A percentile compares a stretch with the other conserved stretches of the same genome.
phyloP scores from a whole-genome alignment of 164 flowering plant species.

The Liriodendron chinense region DNA sequence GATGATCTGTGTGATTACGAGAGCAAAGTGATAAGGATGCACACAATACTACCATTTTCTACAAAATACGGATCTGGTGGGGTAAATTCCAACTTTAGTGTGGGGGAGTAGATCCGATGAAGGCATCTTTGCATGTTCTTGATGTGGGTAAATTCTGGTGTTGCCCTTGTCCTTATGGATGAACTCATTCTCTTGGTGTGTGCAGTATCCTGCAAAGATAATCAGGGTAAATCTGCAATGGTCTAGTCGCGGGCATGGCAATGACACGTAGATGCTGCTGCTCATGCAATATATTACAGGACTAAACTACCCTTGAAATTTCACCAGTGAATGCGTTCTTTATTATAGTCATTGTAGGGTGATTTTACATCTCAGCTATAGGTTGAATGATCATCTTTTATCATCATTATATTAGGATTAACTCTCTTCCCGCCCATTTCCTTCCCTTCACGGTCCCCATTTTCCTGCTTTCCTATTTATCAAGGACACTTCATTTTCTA shows the following conservation, averaged over 20 bases:
- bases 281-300: not conserved
- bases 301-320: not conserved
- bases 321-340: not conserved
- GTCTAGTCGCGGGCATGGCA: no score
- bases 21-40: conserved; percentile 1
- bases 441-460: no score
- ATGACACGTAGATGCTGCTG: no score
- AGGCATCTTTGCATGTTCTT: not conserved
- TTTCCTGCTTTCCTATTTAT: no score
- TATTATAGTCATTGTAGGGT: no score
- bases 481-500: no score
- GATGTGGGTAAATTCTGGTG: not conserved
- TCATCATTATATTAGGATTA: no score
- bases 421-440: no score
- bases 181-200: not conserved
- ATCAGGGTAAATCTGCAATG: no score
- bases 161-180: not conserved
- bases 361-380: no score
- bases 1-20: not conserved
- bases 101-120: not conserved
- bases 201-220: not conserved
- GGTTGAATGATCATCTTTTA: no score
- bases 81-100: not conserved
- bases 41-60: not conserved
- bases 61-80: not conserved